A percentile compares a stretch with the other conserved stretches of the same genome.
Evolutionary conservation across 805 yeast species (phyloP).

Genomic region (Pichia occidentalis): DNA sequence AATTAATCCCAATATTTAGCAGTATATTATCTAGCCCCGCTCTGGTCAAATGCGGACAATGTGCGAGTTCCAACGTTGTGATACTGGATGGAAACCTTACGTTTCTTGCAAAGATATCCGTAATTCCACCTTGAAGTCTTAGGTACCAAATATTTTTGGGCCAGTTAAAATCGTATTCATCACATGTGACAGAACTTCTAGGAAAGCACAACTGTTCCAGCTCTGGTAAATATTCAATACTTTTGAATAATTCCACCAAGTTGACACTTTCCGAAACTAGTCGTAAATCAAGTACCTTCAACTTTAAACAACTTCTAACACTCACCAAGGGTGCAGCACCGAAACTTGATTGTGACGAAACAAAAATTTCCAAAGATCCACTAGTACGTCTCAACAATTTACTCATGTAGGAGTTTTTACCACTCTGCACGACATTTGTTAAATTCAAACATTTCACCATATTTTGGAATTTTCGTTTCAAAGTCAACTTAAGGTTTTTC

Average conservation of each 20-base stretch:
- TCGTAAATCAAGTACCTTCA: conserved; percentile 67
- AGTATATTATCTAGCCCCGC: conserved; percentile 58
- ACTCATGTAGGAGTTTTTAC: conserved; percentile 86
- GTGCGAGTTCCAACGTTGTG: conserved; percentile 68
- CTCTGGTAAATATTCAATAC: conserved; percentile 55
- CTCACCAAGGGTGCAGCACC: conserved; percentile 88
- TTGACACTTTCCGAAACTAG: conserved; percentile 89
- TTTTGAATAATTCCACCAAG: conserved; percentile 67
- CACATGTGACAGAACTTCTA: conserved; percentile 73
- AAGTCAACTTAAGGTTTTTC: conserved; percentile 9
- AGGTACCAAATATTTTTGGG: conserved; percentile 69
- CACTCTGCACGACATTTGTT: conserved; percentile 77
- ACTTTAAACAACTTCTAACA: conserved; percentile 58
- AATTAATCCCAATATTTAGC: conserved; percentile 55
- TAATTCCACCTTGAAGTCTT: conserved; percentile 82
- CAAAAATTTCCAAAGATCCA: conserved; percentile 53
- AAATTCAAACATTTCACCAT: conserved; percentile 64
- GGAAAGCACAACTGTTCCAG: conserved; percentile 82
- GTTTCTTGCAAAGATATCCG: conserved; percentile 66
- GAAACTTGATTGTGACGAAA: conserved; percentile 93
- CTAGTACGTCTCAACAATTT: conserved; percentile 75
- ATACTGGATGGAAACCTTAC: conserved; percentile 72
- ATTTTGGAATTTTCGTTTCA: conserved; percentile 38
- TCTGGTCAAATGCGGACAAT: conserved; percentile 74
- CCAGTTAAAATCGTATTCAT: conserved; percentile 60